Percentiles rank a stretch among this genome's conserved stretches.
These are phyloP conservation scores for Erigeron philadelphicus DNA, from an alignment of 140 eudicot genomes.

Conservation along the genomic window DNA sequence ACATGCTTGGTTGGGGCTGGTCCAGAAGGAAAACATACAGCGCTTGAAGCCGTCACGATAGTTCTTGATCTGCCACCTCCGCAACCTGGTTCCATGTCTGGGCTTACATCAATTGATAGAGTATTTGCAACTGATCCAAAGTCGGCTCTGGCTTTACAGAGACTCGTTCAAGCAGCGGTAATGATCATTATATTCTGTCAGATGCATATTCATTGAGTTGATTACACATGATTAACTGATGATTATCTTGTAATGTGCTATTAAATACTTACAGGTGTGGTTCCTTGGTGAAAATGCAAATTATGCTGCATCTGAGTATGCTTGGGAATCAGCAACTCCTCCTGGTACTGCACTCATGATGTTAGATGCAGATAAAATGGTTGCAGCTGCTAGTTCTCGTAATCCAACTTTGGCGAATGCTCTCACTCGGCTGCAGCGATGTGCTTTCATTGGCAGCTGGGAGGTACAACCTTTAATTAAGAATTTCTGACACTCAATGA, in stretches of 20 bases:
- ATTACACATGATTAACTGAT: background rate
- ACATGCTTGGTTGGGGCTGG: constrained; percentile 99
- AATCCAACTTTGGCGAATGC: constrained; percentile 91
- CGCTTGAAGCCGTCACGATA: constrained; percentile 89
- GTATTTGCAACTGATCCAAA: constrained; percentile 95
- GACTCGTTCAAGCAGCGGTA: constrained; percentile 98
- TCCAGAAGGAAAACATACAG: constrained; percentile 95
- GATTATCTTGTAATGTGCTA: constrained; percentile 1
- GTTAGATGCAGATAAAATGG: constrained; percentile 99
- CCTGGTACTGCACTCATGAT: constrained; percentile 99
- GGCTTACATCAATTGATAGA: constrained; percentile 73
- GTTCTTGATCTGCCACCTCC: constrained; percentile 99
- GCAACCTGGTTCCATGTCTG: constrained; percentile 82
- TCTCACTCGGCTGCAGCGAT: constrained; percentile 86
- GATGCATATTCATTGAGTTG: constrained; percentile 1
- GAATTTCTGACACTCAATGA: background rate
- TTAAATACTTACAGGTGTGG: constrained; percentile 62
- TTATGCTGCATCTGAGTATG: constrained; percentile 98
- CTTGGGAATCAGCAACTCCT: constrained; percentile 99
- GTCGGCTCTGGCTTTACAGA: constrained; percentile 88
- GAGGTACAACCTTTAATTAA: constrained; percentile 49
- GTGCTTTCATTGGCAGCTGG: constrained; percentile 99
- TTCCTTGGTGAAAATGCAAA: constrained; percentile 99
- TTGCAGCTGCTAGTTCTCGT: constrained; percentile 98
- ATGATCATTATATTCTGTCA: constrained; percentile 21